phyloP scores from a whole-genome alignment of 306 rosid genomes.

The Prunus campanulata region DNA sequence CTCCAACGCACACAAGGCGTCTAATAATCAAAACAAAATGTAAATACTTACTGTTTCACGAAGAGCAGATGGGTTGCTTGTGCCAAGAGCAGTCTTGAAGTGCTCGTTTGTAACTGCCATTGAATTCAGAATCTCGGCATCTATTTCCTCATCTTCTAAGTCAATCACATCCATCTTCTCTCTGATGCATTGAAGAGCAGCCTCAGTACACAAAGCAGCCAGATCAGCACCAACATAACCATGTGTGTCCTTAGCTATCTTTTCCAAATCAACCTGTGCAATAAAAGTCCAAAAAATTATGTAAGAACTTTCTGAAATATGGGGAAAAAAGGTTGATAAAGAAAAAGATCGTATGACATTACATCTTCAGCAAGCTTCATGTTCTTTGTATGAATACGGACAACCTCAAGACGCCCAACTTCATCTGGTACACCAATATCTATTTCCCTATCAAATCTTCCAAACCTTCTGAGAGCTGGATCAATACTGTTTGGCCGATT shows the following conservation, averaged over 20 bases:
- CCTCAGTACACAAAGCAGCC: constrained; percentile 95
- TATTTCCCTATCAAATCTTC: constrained; percentile 95
- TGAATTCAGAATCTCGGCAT: constrained; percentile 94
- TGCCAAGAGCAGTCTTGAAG: constrained; percentile 89
- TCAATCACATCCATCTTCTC: constrained; percentile 97
- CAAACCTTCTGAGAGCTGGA: constrained; percentile 96
- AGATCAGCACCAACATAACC: constrained; percentile 98
- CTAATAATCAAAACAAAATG: neutral
- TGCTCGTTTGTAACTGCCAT: constrained; percentile 98
- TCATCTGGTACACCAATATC: constrained; percentile 98
- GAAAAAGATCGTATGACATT: constrained; percentile 16
- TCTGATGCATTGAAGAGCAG: constrained; percentile 96
- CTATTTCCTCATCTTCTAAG: constrained; percentile 91
- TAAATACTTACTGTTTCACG: constrained; percentile 79
- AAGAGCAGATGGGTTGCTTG: constrained; percentile 97
- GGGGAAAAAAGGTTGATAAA: neutral
- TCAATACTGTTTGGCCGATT: constrained; percentile 97
- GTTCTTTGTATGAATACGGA: constrained; percentile 94
- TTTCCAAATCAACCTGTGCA: constrained; percentile 85
- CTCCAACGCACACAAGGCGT: neutral
- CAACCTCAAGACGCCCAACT: constrained; percentile 94
- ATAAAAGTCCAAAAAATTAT: neutral
- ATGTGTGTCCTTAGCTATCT: constrained; percentile 84
- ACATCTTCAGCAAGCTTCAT: constrained; percentile 98
- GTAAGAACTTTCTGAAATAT: constrained; percentile 9